Percentiles rank a stretch among this genome's conserved stretches.
These are phyloP conservation scores for Saussurea involucrata DNA, from an alignment of 129 eudicot genomes.

Conservation along the genomic window DNA sequence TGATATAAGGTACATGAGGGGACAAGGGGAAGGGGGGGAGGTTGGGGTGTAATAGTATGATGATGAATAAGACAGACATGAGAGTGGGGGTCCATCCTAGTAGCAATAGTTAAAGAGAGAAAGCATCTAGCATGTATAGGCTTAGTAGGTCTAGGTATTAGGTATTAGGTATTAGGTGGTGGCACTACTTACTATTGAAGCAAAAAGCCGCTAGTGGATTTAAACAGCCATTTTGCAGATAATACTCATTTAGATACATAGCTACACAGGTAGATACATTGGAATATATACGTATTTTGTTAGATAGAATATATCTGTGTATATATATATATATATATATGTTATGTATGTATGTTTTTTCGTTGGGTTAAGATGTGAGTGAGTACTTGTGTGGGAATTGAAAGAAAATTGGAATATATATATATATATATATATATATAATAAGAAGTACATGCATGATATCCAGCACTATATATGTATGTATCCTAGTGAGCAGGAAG, in stretches of 20 bases:
- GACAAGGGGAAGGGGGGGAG: slow-evolving; percentile 34
- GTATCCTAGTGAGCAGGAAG: slow-evolving; percentile 10
- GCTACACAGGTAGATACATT: not conserved
- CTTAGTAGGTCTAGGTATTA: slow-evolving; percentile 31
- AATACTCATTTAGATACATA: not conserved
- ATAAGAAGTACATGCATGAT: slow-evolving; percentile 11
- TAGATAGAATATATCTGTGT: too few relatives aligned
- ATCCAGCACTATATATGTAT: not conserved
- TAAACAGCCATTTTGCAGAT: slow-evolving; percentile 30
- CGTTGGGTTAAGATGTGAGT: not conserved
- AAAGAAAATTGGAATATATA: not conserved
- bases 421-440: too few relatives aligned
- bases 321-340: too few relatives aligned
- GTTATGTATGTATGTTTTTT: not conserved
- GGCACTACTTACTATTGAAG: slow-evolving; percentile 34
- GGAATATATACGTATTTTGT: too few relatives aligned
- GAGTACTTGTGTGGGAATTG: not conserved
- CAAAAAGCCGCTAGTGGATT: slow-evolving; percentile 37
- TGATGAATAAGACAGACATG: slow-evolving; percentile 33
- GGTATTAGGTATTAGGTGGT: slow-evolving; percentile 41
- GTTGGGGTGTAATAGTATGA: slow-evolving; percentile 26
- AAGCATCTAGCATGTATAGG: slow-evolving; percentile 36
- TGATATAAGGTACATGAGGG: slow-evolving; percentile 9
- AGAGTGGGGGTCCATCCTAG: slow-evolving; percentile 32
- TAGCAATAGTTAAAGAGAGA: slow-evolving; percentile 18